Conservation (phyloP, 805 yeast species). For the Yarrowia phangngaensis region DNA sequence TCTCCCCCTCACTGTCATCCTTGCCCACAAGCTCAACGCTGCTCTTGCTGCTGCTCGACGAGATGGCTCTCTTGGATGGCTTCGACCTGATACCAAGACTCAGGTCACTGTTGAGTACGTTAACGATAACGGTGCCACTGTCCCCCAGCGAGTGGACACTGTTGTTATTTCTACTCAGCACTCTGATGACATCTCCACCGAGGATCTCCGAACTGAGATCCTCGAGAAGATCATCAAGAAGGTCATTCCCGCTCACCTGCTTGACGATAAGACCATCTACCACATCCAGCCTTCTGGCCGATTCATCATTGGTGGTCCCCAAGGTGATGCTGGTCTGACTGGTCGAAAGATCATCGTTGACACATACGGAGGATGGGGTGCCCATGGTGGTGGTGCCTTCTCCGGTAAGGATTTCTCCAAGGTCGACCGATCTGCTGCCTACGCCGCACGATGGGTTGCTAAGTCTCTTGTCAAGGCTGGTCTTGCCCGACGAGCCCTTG, state of each 20-base stretch:
- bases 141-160: slow-evolving; percentile 96
- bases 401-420: slow-evolving; percentile 99
- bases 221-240: slow-evolving; percentile 77
- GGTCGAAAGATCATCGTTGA: slow-evolving; percentile 99
- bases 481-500: slow-evolving; percentile 93
- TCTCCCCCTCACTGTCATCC: slow-evolving; percentile 88
- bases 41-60: slow-evolving; percentile 98
- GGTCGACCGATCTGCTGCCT: slow-evolving; percentile 99
- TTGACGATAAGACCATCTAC: slow-evolving; percentile 93
- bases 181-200: slow-evolving; percentile 92
- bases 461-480: slow-evolving; percentile 94
- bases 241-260: slow-evolving; percentile 84
- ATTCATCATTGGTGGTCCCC: slow-evolving; percentile 99
- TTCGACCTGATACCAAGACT: slow-evolving; percentile 99
- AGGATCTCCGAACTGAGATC: slow-evolving; percentile 78
- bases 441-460: slow-evolving; percentile 99
- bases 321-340: slow-evolving; percentile 99
- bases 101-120: slow-evolving; percentile 98
- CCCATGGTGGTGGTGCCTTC: slow-evolving; percentile 99
- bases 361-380: slow-evolving; percentile 99
- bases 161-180: slow-evolving; percentile 97
- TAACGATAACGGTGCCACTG: slow-evolving; percentile 90
- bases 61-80: slow-evolving; percentile 89
- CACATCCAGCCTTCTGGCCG: slow-evolving; percentile 99
- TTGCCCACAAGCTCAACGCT: slow-evolving; percentile 93